Percentiles rank a stretch among this genome's conserved stretches.
Evolutionary conservation across 2,329 filamentous ascomycete genomes (phyloP).

Genomic region (Cryphonectria radicalis): DNA sequence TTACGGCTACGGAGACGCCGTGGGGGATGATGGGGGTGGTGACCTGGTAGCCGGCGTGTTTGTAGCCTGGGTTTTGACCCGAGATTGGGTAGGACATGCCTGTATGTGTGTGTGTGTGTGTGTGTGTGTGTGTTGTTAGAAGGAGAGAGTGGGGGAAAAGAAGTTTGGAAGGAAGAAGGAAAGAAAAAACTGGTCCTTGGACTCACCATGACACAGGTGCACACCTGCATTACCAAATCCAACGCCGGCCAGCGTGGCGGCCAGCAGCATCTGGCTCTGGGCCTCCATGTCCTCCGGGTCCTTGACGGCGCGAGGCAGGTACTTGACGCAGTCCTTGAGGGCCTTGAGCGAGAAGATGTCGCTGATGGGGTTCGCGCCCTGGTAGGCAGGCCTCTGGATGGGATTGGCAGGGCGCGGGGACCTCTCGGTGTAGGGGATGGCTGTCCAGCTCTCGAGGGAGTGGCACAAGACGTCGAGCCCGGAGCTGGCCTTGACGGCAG

Average conservation of each 20-base stretch:
- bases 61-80: constrained; percentile 90
- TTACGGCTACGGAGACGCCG: constrained; percentile 92
- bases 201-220: constrained; percentile 69
- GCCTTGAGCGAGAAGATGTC: constrained; percentile 95
- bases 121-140: constrained; percentile 35
- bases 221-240: constrained; percentile 98
- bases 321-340: constrained; percentile 82
- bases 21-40: constrained; percentile 84
- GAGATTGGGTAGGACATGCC: constrained; percentile 98
- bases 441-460: constrained; percentile 94
- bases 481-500: constrained; percentile 87
- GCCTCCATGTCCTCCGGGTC: constrained; percentile 92
- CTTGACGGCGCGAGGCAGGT: constrained; percentile 82
- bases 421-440: constrained; percentile 90
- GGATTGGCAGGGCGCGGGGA: constrained; percentile 85
- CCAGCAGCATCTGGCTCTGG: constrained; percentile 93
- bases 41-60: constrained; percentile 84
- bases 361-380: constrained; percentile 95
- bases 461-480: constrained; percentile 96
- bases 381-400: constrained; percentile 89
- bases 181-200: neutral
- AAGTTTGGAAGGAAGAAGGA: neutral
- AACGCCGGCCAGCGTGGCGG: constrained; percentile 90
- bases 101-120: constrained; percentile 35
- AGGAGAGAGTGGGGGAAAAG: neutral